Base-by-base conservation (phyloP, 192 early-diverging fungal species). In the Spizellomyces sp. region DNA sequence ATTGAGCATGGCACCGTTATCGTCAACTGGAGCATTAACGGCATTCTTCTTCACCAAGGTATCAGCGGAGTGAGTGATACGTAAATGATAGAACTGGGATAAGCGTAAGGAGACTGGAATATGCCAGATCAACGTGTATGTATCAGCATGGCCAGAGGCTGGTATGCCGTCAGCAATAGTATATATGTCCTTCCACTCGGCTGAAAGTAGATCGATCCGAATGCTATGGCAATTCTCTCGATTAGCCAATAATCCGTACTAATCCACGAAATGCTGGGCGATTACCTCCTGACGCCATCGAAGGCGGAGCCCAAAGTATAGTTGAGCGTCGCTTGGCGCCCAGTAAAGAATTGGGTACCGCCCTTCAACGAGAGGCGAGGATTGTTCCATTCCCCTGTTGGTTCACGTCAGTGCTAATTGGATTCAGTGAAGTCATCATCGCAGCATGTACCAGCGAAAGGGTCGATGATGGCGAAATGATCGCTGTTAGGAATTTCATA, bases 241-340 rank as follows among this genome's bases (percentile, higher is more conserved):
- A n/a, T 54, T 54, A n/a, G 50, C 17, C 17, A n/a, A 12, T n/a
- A 54, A n/a, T n/a, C 17, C 17, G 50, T 54, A 4, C 9, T 54
- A n/a, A n/a, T 54, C 17, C 50, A 54, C 17, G 50, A n/a, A 54
- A n/a, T 54, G 27, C 27, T 36, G 27, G 27, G 27, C 50, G 4
- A 12, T n/a, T 4, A 54, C 50, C 50, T 54, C 22, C 5, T 48
- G 44, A 62, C 69, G 4, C 14, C 58, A 36, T 44, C 27, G 27
- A 70, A 70, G 43, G 69, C 69, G 6, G 59, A 36, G 22, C 69
- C 69, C 14, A 70, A 22, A 6, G 69, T 62, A 41, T 60, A 70
- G 17, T 61, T 45, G 6, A 70, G 45, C 27, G 45, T 50, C 44
- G 44, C 43, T 62, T 62, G 58, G 12, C 69, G 69, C 36, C 69